These are phyloP conservation scores for Teratosphaeria pseudoeucalypti DNA, from an alignment of 2,329 filamentous ascomycete genomes.

Conservation along the genomic window DNA sequence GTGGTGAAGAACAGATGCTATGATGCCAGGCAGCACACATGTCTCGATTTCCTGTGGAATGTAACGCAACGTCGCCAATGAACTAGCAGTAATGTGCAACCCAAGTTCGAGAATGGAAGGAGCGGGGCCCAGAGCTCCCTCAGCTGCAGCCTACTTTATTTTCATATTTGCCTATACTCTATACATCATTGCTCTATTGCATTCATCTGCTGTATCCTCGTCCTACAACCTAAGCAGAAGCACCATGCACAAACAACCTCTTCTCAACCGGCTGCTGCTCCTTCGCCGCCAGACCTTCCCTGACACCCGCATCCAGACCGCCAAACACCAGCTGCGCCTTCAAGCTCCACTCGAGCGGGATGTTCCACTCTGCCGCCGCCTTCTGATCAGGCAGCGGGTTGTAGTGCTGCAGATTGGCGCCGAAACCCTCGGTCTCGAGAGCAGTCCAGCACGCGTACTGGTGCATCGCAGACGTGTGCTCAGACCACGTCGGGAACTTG, in stretches of 20 bases:
- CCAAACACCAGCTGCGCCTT: conserved; percentile 74
- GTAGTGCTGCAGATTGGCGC: conserved; percentile 88
- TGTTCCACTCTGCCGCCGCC: conserved; percentile 57
- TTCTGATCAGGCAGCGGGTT: conserved; percentile 73
- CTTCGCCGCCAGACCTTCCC: conserved; percentile 17
- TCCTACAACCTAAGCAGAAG: conserved; percentile 1
- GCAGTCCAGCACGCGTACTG: conserved; percentile 74
- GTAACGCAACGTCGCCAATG: background rate
- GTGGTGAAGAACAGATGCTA: background rate
- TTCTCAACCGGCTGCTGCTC: conserved; percentile 20
- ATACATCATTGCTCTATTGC: background rate
- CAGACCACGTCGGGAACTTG: conserved; percentile 65
- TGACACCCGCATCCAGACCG: conserved; percentile 35
- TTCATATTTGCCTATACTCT: background rate
- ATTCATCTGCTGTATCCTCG: background rate
- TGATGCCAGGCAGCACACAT: background rate
- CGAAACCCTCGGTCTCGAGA: conserved; percentile 72
- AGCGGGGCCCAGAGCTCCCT: background rate
- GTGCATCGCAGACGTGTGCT: conserved; percentile 71
- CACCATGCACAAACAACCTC: conserved; percentile 20
- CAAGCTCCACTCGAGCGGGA: conserved; percentile 65
- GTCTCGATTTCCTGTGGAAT: background rate
- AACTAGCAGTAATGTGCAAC: background rate
- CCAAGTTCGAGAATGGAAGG: background rate
- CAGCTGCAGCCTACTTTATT: background rate